Evolutionary conservation across 176 grass and related monocot species (phyloP).

Genomic region (Ensete glaucum): DNA sequence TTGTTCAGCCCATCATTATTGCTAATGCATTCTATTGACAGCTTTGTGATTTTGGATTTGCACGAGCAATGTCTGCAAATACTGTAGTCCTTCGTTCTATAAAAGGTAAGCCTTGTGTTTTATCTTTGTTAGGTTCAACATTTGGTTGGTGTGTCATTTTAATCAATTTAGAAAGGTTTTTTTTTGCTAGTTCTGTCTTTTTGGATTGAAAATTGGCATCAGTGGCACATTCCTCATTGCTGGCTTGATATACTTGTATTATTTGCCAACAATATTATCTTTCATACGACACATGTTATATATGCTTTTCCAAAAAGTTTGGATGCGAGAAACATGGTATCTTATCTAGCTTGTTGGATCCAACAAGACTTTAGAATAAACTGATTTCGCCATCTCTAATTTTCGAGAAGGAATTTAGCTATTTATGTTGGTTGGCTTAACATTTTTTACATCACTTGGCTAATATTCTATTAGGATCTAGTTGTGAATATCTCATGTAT

Average conservation of each 20-base stretch:
- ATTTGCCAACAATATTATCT: neutral
- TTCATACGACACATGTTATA: neutral
- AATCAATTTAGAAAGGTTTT: no score
- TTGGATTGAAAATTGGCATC: neutral
- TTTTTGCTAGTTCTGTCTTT: neutral
- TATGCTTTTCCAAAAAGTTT: neutral
- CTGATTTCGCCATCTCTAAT: neutral
- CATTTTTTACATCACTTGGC: neutral
- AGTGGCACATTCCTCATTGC: neutral
- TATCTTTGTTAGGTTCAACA: neutral
- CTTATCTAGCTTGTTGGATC: neutral
- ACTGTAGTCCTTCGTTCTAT: constrained; percentile 91
- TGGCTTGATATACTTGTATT: neutral
- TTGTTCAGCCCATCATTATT: constrained; percentile 12
- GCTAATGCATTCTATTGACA: constrained; percentile 26
- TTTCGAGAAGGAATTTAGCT: neutral
- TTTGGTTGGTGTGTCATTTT: neutral
- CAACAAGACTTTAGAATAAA: neutral
- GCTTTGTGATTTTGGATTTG: constrained; percentile 99
- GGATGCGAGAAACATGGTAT: neutral
- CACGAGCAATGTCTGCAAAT: constrained; percentile 93
- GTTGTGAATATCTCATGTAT: neutral
- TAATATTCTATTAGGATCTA: neutral
- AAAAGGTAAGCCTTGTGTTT: constrained; percentile 52
- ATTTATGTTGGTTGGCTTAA: neutral